Conservation (phyloP, 371 early-diverging fungal genomes). For the Conidiobolus incongruus region DNA sequence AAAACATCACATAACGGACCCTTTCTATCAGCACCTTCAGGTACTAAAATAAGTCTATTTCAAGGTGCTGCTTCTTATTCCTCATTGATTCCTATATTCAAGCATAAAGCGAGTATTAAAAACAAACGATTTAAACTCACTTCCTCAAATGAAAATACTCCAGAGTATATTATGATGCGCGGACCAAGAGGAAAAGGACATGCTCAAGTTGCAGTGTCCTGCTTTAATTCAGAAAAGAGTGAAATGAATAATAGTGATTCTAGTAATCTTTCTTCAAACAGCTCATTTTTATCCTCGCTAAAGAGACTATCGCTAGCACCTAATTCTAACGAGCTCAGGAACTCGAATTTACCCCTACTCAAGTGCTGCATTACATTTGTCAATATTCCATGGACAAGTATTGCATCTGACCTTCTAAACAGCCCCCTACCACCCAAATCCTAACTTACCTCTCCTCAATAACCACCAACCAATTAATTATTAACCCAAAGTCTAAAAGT, state of each 20-base stretch:
- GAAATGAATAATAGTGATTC: too few species aligned
- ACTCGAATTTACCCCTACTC: slow-evolving; percentile 14
- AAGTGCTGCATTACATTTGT: slow-evolving; percentile 63
- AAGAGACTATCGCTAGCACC: slow-evolving; percentile 12
- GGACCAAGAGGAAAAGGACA: slow-evolving; percentile 68
- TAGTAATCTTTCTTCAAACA: neutral
- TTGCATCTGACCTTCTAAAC: too few species aligned
- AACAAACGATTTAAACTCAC: slow-evolving; percentile 9
- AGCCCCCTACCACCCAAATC: too few species aligned
- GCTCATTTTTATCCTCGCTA: slow-evolving; percentile 15
- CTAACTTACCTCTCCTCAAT: too few species aligned
- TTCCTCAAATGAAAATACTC: slow-evolving; percentile 18
- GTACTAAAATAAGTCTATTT: slow-evolving; percentile 38
- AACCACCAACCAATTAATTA: too few species aligned
- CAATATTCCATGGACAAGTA: slow-evolving; percentile 54
- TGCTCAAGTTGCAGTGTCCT: slow-evolving; percentile 38
- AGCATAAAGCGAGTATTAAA: slow-evolving; percentile 36
- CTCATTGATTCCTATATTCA: slow-evolving; percentile 38
- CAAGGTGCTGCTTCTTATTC: slow-evolving; percentile 59
- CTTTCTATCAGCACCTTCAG: neutral
- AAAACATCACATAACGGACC: slow-evolving; percentile 4
- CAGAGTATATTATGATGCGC: slow-evolving; percentile 69
- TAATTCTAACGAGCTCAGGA: slow-evolving; percentile 1
- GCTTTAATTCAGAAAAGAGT: slow-evolving; percentile 7
- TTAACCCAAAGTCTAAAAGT: too few species aligned